Conservation (phyloP, 179 eudicot species). For the Sideroxylon spinosum region DNA sequence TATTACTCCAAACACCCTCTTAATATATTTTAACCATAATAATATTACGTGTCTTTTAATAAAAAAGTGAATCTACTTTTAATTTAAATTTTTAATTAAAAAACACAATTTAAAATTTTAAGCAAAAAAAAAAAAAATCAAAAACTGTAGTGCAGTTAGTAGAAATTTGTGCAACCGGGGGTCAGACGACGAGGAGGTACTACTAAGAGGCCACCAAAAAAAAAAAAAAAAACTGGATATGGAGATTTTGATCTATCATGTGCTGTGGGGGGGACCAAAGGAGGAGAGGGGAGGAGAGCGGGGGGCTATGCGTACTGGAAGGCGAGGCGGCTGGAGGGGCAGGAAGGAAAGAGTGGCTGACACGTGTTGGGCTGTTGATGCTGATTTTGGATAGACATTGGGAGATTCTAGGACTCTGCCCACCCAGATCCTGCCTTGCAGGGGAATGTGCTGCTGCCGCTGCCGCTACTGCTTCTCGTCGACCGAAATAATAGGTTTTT, state of each 20-base stretch:
- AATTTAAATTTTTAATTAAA: too few species aligned
- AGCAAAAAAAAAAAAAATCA: too few species aligned
- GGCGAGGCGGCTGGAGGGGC: too few species aligned
- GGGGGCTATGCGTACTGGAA: too few species aligned
- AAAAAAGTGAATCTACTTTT: too few species aligned
- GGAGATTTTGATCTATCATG: background rate
- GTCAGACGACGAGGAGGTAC: background rate
- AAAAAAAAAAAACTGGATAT: background rate
- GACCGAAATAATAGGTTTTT: too few species aligned
- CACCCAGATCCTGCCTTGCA: background rate
- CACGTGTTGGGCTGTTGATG: background rate
- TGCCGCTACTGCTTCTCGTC: background rate
- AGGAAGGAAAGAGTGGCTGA: background rate
- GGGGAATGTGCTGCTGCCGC: background rate
- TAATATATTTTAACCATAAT: too few species aligned
- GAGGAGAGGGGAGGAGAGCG: too few species aligned
- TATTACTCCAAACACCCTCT: too few species aligned
- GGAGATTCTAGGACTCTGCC: background rate
- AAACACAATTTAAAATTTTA: too few species aligned
- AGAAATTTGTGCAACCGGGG: background rate
- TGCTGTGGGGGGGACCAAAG: background rate
- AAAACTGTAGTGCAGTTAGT: background rate
- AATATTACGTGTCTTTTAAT: too few species aligned
- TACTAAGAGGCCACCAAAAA: too few species aligned
- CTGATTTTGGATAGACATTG: slow-evolving; percentile 11